Evolutionary conservation across 2,329 filamentous ascomycete genomes (phyloP).

Genomic region (Aspergillus viridinutans): DNA sequence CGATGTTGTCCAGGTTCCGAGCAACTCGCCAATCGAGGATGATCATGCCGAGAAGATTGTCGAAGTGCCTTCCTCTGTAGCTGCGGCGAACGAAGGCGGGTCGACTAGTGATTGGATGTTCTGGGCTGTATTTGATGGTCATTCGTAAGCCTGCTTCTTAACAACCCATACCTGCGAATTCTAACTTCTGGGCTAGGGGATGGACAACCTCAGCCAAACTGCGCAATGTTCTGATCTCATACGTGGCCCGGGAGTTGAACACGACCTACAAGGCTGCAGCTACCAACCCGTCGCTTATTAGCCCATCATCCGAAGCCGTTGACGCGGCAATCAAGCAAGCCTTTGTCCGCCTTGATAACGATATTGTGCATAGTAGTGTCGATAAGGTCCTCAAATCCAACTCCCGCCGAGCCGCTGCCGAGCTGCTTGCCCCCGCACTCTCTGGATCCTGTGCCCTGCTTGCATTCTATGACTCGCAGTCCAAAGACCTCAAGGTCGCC

Average conservation of each 20-base stretch:
- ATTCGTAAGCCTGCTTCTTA: conserved; percentile 60
- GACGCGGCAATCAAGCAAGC: conserved; percentile 89
- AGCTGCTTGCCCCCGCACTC: conserved; percentile 84
- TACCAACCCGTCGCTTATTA: conserved; percentile 51
- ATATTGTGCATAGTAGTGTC: conserved; percentile 91
- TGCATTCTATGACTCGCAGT: conserved; percentile 89
- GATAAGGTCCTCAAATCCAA: conserved; percentile 85
- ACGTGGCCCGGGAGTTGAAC: conserved; percentile 89
- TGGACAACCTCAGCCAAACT: conserved; percentile 98
- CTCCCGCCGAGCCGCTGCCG: conserved; percentile 85
- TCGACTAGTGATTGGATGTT: conserved; percentile 93
- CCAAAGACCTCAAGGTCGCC: conserved; percentile 84
- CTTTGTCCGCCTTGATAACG: conserved; percentile 82
- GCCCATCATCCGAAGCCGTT: conserved; percentile 73
- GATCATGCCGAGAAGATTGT: conserved; percentile 98
- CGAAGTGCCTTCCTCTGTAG: conserved; percentile 66
- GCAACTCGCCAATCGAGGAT: conserved; percentile 97
- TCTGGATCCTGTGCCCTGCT: conserved; percentile 96
- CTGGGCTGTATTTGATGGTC: conserved; percentile 98
- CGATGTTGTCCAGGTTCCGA: conserved; percentile 88
- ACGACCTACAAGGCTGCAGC: conserved; percentile 77
- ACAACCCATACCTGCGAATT: neutral
- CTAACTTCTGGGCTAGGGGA: conserved; percentile 53
- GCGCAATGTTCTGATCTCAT: conserved; percentile 85
- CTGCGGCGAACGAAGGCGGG: conserved; percentile 52